Conservation (phyloP, 371 early-diverging fungal genomes). For the Polyrhizophydium stewartii region DNA sequence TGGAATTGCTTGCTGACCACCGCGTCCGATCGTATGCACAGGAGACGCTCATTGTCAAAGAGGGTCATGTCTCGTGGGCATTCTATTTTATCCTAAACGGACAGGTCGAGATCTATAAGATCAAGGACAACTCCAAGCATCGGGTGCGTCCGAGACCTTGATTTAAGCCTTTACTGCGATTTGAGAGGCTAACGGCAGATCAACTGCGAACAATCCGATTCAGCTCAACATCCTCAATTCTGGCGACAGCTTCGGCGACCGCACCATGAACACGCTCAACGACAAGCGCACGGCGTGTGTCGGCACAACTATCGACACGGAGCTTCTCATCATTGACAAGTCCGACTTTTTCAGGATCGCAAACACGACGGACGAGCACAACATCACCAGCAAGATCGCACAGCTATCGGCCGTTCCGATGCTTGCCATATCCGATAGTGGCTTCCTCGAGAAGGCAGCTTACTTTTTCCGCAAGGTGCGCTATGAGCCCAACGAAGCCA, state of each 20-base stretch:
- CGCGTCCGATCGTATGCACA: not conserved
- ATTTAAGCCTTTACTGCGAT: no score
- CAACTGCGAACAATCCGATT: no score
- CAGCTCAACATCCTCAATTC: constrained; percentile 20
- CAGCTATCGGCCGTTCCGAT: constrained; percentile 5
- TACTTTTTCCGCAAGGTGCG: constrained; percentile 9
- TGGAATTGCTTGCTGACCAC: not conserved
- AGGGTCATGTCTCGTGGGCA: not conserved
- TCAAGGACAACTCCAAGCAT: constrained; percentile 5
- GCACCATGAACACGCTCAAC: not conserved
- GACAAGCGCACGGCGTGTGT: constrained; percentile 16
- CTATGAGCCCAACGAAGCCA: constrained; percentile 16
- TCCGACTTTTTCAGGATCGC: constrained; percentile 2
- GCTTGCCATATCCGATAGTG: not conserved
- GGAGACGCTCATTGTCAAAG: not conserved
- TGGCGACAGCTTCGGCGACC: constrained; percentile 21
- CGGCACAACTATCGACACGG: constrained; percentile 6
- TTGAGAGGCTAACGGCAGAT: no score
- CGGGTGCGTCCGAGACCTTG: constrained; percentile 5
- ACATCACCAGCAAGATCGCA: constrained; percentile 7
- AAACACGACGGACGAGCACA: constrained; percentile 6
- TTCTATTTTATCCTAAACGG: constrained; percentile 26
- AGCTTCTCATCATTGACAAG: constrained; percentile 10
- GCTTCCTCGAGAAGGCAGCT: constrained; percentile 12
- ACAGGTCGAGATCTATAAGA: constrained; percentile 16